Evolutionary conservation across 768 basidiomycete species (phyloP).

Genomic region (Epithele typhae): DNA sequence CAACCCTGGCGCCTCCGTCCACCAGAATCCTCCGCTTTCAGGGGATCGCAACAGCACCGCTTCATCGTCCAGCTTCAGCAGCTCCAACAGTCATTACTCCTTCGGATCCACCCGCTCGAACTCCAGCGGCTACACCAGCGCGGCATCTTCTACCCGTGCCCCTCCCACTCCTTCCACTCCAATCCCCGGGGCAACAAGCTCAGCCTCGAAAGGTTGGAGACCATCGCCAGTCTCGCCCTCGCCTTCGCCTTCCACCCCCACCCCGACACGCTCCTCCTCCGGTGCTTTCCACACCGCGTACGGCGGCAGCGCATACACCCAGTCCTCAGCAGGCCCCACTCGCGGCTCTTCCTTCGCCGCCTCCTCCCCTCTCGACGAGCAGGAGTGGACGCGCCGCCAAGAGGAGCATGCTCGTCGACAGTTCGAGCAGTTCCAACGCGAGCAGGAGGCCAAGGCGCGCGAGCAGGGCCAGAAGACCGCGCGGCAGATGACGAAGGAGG

Average conservation of each 20-base stretch:
- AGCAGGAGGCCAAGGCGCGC: conserved; percentile 56
- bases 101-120: conserved; percentile 17
- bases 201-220: conserved; percentile 16
- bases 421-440: conserved; percentile 63
- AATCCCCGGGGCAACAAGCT: neutral
- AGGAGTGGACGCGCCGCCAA: conserved; percentile 61
- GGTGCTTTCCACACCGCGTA: conserved; percentile 3
- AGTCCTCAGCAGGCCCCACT: conserved; percentile 4
- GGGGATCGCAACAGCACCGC: conserved; percentile 28
- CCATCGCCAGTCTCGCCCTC: neutral
- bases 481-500: conserved; percentile 52
- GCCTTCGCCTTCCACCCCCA: conserved; percentile 3
- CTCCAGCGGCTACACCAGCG: conserved; percentile 15
- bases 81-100: conserved; percentile 19
- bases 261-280: conserved; percentile 2
- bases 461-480: conserved; percentile 35
- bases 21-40: conserved; percentile 16
- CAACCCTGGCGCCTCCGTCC: conserved; percentile 18
- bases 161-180: conserved; percentile 24
- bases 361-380: conserved; percentile 25
- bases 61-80: conserved; percentile 21
- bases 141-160: conserved; percentile 18
- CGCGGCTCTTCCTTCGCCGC: conserved; percentile 21
- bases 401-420: conserved; percentile 60
- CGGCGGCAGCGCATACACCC: conserved; percentile 1